Conservation (phyloP, 495 filamentous ascomycete genomes). For the Xylaria cubensis region DNA sequence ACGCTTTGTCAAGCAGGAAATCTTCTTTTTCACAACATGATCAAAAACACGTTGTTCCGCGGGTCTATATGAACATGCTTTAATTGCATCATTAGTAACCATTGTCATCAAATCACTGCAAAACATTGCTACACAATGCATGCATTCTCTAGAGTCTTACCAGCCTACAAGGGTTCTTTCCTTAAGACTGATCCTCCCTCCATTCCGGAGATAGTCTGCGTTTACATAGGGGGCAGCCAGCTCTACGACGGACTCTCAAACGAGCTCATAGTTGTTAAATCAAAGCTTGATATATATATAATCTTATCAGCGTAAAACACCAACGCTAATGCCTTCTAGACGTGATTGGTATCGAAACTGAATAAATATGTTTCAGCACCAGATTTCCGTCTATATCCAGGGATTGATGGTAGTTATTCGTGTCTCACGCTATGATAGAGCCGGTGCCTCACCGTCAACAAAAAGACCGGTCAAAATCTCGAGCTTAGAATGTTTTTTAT, state of each 20-base stretch:
- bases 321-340: neutral
- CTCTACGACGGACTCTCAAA: neutral
- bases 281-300: slow-evolving; percentile 8
- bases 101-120: neutral
- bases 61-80: too few species aligned
- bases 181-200: neutral
- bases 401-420: neutral
- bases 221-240: slow-evolving; percentile 17
- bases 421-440: neutral
- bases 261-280: slow-evolving; percentile 7
- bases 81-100: neutral
- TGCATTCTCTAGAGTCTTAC: neutral
- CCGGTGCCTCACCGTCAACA: neutral
- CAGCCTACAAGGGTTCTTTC: neutral
- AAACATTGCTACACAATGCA: neutral
- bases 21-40: neutral
- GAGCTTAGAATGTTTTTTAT: slow-evolving; percentile 2
- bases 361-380: neutral
- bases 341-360: neutral
- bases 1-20: too few species aligned
- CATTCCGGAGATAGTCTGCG: slow-evolving; percentile 4
- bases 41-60: neutral
- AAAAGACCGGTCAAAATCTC: neutral
- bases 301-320: neutral
- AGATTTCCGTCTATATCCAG: neutral